phyloP scores from a whole-genome alignment of 768 basidiomycete genomes.

The Mycena galericulata region DNA sequence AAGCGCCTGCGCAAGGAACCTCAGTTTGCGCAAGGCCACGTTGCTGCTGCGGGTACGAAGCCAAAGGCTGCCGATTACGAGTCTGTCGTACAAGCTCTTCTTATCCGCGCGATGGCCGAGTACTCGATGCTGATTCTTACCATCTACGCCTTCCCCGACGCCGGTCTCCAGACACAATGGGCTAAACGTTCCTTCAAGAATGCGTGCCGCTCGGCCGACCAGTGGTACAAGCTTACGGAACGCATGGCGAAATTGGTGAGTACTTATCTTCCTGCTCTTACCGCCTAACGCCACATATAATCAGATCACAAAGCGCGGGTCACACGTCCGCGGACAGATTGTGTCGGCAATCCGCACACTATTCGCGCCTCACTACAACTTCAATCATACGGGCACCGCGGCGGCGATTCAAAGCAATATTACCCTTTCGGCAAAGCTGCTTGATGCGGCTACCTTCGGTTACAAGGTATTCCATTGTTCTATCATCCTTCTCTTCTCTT shows the following conservation, averaged over 20 bases:
- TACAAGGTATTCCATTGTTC: not conserved
- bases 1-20: conserved; percentile 5
- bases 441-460: not conserved
- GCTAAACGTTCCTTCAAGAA: not conserved
- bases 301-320: conserved; percentile 18
- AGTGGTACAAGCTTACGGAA: not conserved
- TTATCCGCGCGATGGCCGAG: conserved; percentile 3
- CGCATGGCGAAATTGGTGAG: conserved; percentile 4
- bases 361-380: conserved; percentile 1
- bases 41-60: not conserved
- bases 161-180: not conserved
- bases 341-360: not conserved
- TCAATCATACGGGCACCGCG: not conserved
- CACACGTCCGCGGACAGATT: not conserved
- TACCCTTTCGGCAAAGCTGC: not conserved
- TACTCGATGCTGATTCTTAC: not conserved
- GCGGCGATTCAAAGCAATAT: not conserved
- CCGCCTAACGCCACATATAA: too few species aligned
- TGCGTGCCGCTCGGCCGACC: not conserved
- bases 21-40: not conserved
- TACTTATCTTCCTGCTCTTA: not conserved
- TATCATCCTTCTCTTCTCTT: not conserved
- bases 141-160: not conserved
- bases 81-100: not conserved
- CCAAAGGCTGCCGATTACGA: conserved; percentile 1